Conservation (phyloP, 2,329 filamentous ascomycete species). For the Pseudocercospora musae region DNA sequence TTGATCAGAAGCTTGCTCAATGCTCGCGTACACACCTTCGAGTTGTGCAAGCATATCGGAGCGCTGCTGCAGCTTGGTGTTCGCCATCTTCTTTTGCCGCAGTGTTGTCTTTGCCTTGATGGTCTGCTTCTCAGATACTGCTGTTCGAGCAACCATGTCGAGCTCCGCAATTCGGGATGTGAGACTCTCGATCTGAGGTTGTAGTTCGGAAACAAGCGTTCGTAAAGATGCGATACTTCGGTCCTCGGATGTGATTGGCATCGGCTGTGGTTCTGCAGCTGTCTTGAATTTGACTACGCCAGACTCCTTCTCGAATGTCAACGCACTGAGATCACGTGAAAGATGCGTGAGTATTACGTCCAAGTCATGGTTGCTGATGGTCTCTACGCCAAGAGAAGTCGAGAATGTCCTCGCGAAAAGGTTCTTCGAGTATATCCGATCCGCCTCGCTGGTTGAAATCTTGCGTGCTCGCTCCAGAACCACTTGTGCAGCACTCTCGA, state of each 20-base stretch:
- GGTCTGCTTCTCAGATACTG: conserved; percentile 70
- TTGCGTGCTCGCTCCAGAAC: conserved; percentile 36
- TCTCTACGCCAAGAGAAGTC: conserved; percentile 22
- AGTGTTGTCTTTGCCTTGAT: conserved; percentile 73
- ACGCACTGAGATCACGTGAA: conserved; percentile 50
- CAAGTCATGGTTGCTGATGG: conserved; percentile 44
- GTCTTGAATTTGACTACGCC: conserved; percentile 71
- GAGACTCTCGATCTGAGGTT: conserved; percentile 64
- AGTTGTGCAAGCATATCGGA: conserved; percentile 74
- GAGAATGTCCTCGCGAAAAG: conserved; percentile 31
- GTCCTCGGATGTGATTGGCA: conserved; percentile 71
- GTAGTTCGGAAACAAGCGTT: conserved; percentile 66
- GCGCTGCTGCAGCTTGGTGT: conserved; percentile 68
- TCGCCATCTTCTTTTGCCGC: conserved; percentile 76
- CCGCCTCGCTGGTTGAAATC: conserved; percentile 34
- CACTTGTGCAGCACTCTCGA: conserved; percentile 50
- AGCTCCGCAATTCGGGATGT: conserved; percentile 51
- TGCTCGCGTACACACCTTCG: conserved; percentile 75
- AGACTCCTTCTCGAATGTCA: conserved; percentile 28
- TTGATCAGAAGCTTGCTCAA: conserved; percentile 82
- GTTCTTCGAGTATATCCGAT: conserved; percentile 33
- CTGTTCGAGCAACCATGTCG: conserved; percentile 60
- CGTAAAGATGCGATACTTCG: conserved; percentile 75
- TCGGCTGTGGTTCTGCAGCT: conserved; percentile 42
- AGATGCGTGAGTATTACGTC: conserved; percentile 46